phyloP scores from a whole-genome alignment of 2,329 filamentous ascomycete genomes.

The Ophiosphaerella korrae region DNA sequence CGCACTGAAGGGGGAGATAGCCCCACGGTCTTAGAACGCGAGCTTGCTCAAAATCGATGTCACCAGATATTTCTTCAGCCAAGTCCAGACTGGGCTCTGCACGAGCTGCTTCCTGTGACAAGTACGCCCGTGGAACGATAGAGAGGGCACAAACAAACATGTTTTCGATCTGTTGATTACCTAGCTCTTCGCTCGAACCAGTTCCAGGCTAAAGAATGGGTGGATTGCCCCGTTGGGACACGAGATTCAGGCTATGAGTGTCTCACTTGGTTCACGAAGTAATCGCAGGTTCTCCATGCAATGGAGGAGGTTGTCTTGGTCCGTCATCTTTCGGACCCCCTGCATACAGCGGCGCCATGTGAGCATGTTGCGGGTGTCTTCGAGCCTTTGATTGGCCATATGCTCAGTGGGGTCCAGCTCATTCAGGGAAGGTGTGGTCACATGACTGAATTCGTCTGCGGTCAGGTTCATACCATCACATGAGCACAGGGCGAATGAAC shows the following conservation, averaged over 20 bases:
- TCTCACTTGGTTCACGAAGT: background rate
- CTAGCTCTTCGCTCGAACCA: too few species aligned
- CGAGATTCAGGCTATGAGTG: too few species aligned
- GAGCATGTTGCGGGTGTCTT: conserved; percentile 17
- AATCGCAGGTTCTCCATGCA: background rate
- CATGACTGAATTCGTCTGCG: conserved; percentile 38
- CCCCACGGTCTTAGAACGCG: background rate
- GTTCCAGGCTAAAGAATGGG: too few species aligned
- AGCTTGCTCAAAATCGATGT: background rate
- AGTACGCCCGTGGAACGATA: too few species aligned
- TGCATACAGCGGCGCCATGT: conserved; percentile 32
- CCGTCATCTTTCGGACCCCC: conserved; percentile 11
- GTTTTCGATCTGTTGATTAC: background rate
- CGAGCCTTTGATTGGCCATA: conserved; percentile 32
- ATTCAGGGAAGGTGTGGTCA: conserved; percentile 30
- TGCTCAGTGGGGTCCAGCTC: conserved; percentile 12
- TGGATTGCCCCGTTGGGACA: too few species aligned
- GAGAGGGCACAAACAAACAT: background rate
- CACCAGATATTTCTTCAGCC: too few species aligned
- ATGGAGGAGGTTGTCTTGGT: background rate
- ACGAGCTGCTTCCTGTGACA: too few species aligned
- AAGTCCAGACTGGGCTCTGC: too few species aligned
- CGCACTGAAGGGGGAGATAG: background rate
- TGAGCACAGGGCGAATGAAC: conserved; percentile 33
- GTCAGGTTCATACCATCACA: conserved; percentile 33